These are phyloP conservation scores for Mycena sanguinolenta DNA, from an alignment of 768 basidiomycete species.

Conservation along the genomic window DNA sequence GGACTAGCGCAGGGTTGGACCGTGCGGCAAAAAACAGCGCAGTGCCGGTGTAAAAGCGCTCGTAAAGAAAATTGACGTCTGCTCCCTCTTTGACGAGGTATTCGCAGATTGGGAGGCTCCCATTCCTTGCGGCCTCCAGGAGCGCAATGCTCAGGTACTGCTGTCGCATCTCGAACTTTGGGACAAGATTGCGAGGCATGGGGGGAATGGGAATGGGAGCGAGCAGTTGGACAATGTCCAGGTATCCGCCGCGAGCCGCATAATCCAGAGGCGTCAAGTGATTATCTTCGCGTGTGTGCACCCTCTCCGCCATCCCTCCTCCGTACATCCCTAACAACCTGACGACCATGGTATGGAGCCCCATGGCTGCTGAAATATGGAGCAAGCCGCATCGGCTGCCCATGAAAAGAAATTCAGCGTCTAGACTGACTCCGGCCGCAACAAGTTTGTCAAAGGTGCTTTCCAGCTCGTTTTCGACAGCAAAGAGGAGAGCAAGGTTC, in stretches of 20 bases:
- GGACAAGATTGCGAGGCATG: background rate
- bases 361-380: background rate
- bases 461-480: slow-evolving; percentile 5
- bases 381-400: background rate
- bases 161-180: background rate
- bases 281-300: background rate
- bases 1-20: background rate
- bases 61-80: background rate
- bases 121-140: background rate
- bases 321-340: background rate
- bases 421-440: background rate
- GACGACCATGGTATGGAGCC: background rate
- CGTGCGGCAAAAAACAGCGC: background rate
- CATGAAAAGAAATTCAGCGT: background rate
- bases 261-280: background rate
- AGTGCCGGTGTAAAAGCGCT: background rate
- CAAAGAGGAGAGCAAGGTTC: background rate
- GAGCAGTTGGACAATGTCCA: background rate
- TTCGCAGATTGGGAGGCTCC: background rate
- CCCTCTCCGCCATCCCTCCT: background rate
- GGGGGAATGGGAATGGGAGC: background rate
- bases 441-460: slow-evolving; percentile 8
- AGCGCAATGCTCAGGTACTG: background rate
- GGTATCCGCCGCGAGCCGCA: background rate
- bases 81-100: background rate